A percentile compares a stretch with the other conserved stretches of the same genome.
These are phyloP conservation scores for Epicoccum sorghinum DNA, from an alignment of 2,329 filamentous ascomycete species.

Conservation along the genomic window DNA sequence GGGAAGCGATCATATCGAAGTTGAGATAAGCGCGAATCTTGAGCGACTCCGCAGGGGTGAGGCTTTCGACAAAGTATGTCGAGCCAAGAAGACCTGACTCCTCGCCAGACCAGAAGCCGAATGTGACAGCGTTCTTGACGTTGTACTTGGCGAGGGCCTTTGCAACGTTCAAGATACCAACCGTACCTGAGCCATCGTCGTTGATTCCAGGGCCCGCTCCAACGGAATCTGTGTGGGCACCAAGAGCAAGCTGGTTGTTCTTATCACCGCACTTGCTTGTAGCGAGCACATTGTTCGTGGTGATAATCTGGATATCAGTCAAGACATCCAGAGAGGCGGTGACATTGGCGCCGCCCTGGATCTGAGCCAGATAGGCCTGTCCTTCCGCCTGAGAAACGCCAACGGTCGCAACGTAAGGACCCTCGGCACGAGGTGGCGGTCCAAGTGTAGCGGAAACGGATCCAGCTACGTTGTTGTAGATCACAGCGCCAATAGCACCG, in stretches of 20 bases:
- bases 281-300: slow-evolving; percentile 52
- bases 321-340: slow-evolving; percentile 51
- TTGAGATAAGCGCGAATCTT: slow-evolving; percentile 50
- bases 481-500: slow-evolving; percentile 72
- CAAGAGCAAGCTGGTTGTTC: slow-evolving; percentile 44
- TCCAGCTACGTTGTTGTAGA: slow-evolving; percentile 75
- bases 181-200: slow-evolving; percentile 48
- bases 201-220: slow-evolving; percentile 49
- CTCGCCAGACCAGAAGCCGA: slow-evolving; percentile 49
- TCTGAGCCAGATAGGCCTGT: slow-evolving; percentile 58
- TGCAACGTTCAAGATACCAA: slow-evolving; percentile 47
- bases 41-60: slow-evolving; percentile 32
- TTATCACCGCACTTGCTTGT: slow-evolving; percentile 45
- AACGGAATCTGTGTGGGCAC: slow-evolving; percentile 48
- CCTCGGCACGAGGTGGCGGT: slow-evolving; percentile 59
- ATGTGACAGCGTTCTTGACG: slow-evolving; percentile 51
- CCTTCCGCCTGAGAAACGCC: slow-evolving; percentile 68
- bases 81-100: slow-evolving; percentile 48
- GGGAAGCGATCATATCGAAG: slow-evolving; percentile 51
- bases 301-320: slow-evolving; percentile 54
- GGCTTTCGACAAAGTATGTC: slow-evolving; percentile 39
- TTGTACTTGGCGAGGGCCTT: slow-evolving; percentile 46
- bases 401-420: slow-evolving; percentile 69
- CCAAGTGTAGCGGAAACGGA: slow-evolving; percentile 68
- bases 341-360: slow-evolving; percentile 54